phyloP scores from a whole-genome alignment of 2,329 filamentous ascomycete species.

The Scytalidium lignicola region DNA sequence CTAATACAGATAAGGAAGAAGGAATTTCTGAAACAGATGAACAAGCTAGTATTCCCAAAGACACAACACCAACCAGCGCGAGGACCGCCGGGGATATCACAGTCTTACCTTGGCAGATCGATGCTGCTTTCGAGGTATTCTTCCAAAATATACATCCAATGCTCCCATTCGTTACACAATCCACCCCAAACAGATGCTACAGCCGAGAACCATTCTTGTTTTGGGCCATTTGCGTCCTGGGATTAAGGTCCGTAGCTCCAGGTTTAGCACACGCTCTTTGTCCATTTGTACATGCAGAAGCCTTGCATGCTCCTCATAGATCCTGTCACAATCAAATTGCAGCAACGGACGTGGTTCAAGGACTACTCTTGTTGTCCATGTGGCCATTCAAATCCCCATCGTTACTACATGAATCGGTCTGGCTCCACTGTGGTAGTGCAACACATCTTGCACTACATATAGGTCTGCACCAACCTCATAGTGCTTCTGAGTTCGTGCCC shows the following conservation, averaged over 20 bases:
- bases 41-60: not conserved
- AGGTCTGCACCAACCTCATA: not conserved
- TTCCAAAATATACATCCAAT: slow-evolving; percentile 1
- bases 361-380: not conserved
- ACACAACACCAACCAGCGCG: not conserved
- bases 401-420: not conserved
- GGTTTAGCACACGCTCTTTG: not conserved
- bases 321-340: not conserved
- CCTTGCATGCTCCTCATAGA: not conserved
- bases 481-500: not conserved
- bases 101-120: not conserved
- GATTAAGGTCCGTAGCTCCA: not conserved
- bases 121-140: not conserved
- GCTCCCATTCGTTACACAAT: not conserved
- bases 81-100: not conserved
- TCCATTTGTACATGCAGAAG: not conserved
- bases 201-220: not conserved
- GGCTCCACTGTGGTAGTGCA: slow-evolving; percentile 1
- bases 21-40: not conserved
- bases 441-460: not conserved
- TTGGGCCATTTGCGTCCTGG: not conserved
- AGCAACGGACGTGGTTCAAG: not conserved
- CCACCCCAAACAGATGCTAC: not conserved
- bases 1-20: not conserved
- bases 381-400: not conserved